Conservation (phyloP, 2,329 filamentous ascomycete genomes). For the Lecanicillium sp. region DNA sequence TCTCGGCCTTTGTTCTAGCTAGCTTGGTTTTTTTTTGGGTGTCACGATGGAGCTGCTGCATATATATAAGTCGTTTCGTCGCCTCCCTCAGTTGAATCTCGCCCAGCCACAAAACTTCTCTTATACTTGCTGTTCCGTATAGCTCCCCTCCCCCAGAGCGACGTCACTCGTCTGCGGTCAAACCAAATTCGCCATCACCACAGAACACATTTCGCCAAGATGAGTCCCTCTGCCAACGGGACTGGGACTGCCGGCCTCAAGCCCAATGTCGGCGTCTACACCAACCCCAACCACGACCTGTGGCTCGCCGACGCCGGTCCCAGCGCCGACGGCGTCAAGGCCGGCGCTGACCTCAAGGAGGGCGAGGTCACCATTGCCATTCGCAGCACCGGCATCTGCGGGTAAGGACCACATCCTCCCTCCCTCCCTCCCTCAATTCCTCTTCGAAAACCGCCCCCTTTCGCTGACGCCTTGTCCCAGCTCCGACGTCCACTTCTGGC, state of each 20-base stretch:
- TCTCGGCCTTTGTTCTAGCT: too few species aligned
- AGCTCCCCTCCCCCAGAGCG: neutral
- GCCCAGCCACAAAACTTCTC: too few species aligned
- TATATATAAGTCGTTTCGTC: neutral
- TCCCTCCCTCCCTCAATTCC: neutral
- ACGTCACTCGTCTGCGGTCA: neutral
- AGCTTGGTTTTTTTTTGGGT: too few species aligned
- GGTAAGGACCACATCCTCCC: conserved; percentile 43
- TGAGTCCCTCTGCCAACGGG: conserved; percentile 15
- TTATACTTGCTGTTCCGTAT: too few species aligned
- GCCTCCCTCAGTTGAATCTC: neutral
- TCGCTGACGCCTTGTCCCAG: conserved; percentile 38
- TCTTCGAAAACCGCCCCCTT: neutral
- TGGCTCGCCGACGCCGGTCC: conserved; percentile 81
- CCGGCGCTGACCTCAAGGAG: conserved; percentile 60
- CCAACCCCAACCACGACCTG: conserved; percentile 84
- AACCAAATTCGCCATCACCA: neutral
- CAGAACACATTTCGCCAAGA: neutral
- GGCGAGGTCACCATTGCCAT: conserved; percentile 86
- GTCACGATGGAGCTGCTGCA: too few species aligned
- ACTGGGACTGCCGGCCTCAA: conserved; percentile 39
- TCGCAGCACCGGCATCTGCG: conserved; percentile 94
- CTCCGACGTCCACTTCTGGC: conserved; percentile 97
- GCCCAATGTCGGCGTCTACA: conserved; percentile 93
- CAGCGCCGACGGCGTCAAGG: conserved; percentile 65